Percentiles rank a stretch among this genome's conserved stretches.
Evolutionary conservation across 306 rosid genomes (phyloP).

Genomic region (Cicer yamashitae): DNA sequence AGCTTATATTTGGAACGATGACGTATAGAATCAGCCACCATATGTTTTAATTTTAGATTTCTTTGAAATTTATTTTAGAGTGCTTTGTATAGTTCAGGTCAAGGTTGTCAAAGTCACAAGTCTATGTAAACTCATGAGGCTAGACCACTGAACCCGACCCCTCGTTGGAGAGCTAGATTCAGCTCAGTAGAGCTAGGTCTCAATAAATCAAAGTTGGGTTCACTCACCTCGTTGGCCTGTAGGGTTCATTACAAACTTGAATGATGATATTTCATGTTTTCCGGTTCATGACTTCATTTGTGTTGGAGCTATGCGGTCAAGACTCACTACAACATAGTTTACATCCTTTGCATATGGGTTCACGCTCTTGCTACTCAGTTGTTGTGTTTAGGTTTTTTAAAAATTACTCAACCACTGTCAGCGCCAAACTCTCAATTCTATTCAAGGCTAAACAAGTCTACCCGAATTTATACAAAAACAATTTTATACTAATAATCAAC

Average conservation of each 20-base stretch:
- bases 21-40: not conserved
- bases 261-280: not conserved
- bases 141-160: not conserved
- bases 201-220: not conserved
- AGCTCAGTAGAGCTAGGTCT: not conserved
- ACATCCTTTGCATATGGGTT: not conserved
- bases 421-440: not conserved
- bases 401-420: not conserved
- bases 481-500: not conserved
- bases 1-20: not conserved
- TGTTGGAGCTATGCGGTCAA: not conserved
- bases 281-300: not conserved
- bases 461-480: not conserved
- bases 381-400: not conserved
- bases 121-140: not conserved
- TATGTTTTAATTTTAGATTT: not conserved
- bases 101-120: not conserved
- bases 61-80: not conserved
- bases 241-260: not conserved
- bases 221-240: not conserved
- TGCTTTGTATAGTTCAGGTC: not conserved
- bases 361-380: not conserved
- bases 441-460: not conserved
- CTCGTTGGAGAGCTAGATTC: not conserved
- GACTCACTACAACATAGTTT: not conserved